Evolutionary conservation across 2,329 filamentous ascomycete species (phyloP), one percentile per base, ranked within the genome.

Genomic region (Fusarium armeniacum): DNA sequence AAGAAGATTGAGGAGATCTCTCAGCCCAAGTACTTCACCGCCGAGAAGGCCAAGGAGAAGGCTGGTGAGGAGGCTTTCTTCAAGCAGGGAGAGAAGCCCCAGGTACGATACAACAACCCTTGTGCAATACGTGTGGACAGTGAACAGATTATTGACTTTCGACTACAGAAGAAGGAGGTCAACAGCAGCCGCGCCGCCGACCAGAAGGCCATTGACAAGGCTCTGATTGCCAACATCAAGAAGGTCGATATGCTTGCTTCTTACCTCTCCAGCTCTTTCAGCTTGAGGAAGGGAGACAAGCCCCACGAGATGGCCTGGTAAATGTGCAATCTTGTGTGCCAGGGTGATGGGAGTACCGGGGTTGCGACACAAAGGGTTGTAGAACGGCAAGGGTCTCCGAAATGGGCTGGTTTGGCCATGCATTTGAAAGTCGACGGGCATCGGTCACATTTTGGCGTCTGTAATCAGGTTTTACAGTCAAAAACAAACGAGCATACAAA

Each of bases 241-340:
- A 98, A 98, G 91, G 94, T 97, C 84, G 92, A 94, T 78, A 87
- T 95, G 85, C 92, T 99, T 79, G 85, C 90, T 82, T 93, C 91
- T 87, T 99, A 99, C 90, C 93, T 99, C 79, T 89, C 89, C 82
- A 93, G 91, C 85, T 93, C 91, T 83, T 99, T 99, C 93, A 97
- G 93, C 90, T 91, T 99, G 85, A 93, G 95, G 87, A 98, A 94
- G 89, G 96, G 96, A 81, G 95, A 99, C 90, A 94, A 95, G 91
- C 96, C 96, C 86, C 96, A 99, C 88, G 93, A 97, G 91, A 98
- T 99, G 96, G 93, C 93, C 87, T 99, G 95, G 90, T 99, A 98
- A 86, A 90, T 71, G 75, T 73, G 70, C 75, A 76, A 76, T 71
- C 67, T 70, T 75, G 64, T 62, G 68, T 62, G 68, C 69, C 70